Evolutionary conservation across 2,329 filamentous ascomycete species (phyloP).

Genomic region (Paracoccidioides brasiliensis): DNA sequence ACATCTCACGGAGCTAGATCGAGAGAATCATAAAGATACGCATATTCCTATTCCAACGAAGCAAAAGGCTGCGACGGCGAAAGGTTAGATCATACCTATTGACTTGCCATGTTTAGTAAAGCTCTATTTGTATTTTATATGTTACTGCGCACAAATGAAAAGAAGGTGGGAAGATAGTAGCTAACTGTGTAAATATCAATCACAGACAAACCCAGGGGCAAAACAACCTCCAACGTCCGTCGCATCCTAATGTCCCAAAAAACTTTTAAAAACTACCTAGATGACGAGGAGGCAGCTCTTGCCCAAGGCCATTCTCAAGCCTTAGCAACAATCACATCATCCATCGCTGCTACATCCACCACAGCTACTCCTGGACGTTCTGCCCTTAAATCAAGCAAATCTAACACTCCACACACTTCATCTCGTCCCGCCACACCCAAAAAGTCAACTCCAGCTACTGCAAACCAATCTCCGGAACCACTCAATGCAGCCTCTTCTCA

Average conservation of each 20-base stretch:
- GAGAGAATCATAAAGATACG: conserved; percentile 61
- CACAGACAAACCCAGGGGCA: conserved; percentile 20
- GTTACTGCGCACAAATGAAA: not conserved
- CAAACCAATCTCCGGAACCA: not conserved
- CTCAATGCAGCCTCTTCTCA: not conserved
- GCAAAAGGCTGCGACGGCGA: conserved; percentile 31
- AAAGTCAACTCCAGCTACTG: not conserved
- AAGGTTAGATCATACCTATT: conserved; percentile 19
- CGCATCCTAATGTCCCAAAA: conserved; percentile 37
- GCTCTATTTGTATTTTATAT: not conserved
- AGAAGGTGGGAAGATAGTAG: not conserved
- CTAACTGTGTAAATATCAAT: not conserved
- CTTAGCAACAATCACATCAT: not conserved
- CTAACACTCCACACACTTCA: not conserved
- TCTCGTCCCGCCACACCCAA: conserved; percentile 2
- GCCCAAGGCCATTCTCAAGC: conserved; percentile 13
- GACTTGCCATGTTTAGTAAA: not conserved
- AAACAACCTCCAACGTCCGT: conserved; percentile 35
- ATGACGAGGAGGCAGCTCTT: conserved; percentile 36
- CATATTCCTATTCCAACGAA: conserved; percentile 55
- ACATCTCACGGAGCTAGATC: conserved; percentile 69
- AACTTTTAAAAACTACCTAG: conserved; percentile 39
- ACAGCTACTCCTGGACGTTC: conserved; percentile 3
- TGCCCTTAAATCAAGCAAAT: conserved; percentile 3
- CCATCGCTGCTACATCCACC: not conserved